Percentiles rank a stretch among this genome's conserved stretches.
Conservation (phyloP, 495 filamentous ascomycete genomes). For the Glonium stellatum region DNA sequence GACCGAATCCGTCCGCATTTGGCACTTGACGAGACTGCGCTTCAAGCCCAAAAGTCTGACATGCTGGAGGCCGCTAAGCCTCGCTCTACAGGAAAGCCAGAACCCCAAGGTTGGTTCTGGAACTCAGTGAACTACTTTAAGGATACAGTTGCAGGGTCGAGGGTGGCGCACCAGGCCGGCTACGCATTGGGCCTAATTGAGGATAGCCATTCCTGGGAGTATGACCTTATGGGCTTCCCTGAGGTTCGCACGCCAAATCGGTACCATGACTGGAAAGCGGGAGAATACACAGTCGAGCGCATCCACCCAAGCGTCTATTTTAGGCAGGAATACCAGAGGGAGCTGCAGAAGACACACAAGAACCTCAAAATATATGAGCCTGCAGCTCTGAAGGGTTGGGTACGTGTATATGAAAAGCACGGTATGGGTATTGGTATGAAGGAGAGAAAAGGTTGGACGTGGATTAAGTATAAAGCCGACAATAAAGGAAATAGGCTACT, state of each 20-base stretch:
- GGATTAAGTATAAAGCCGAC: no score
- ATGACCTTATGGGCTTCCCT: background rate
- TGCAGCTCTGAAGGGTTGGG: background rate
- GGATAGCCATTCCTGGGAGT: background rate
- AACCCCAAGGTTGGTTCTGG: no score
- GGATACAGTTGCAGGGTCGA: no score
- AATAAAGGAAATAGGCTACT: no score
- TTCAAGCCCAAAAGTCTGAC: no score
- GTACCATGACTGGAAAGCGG: background rate
- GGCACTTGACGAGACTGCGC: conserved; percentile 13
- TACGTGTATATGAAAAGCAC: background rate
- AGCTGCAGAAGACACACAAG: background rate
- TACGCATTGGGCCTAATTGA: background rate
- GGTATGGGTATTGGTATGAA: background rate
- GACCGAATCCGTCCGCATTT: conserved; percentile 21
- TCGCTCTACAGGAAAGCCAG: no score
- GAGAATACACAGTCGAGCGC: background rate
- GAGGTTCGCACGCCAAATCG: background rate
- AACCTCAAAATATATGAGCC: background rate
- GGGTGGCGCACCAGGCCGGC: no score
- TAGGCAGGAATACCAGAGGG: background rate
- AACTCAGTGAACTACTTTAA: no score
- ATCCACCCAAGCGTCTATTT: background rate
- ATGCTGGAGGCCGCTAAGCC: no score
- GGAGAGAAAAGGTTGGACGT: background rate